Evolutionary conservation across 129 eudicot species (phyloP).

Genomic region (Chrysanthemum lavandulifolium): DNA sequence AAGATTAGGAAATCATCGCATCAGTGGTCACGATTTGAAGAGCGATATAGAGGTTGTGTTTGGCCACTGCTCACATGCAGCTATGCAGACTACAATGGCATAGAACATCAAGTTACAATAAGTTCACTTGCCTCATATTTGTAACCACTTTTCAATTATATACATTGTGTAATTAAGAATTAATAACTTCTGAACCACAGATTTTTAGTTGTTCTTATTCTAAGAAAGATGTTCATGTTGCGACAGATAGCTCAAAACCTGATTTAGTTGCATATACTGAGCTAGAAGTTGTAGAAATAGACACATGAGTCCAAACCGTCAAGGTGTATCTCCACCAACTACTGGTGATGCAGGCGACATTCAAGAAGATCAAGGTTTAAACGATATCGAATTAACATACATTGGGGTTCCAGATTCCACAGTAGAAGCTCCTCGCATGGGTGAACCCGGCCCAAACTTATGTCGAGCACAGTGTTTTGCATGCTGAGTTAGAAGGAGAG

Average conservation of each 20-base stretch:
- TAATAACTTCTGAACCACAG: too few species aligned
- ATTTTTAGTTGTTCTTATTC: too few species aligned
- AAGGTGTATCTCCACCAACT: not conserved
- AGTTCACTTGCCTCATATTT: too few species aligned
- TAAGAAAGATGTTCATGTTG: too few species aligned
- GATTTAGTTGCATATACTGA: conserved; percentile 14
- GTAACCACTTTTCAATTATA: too few species aligned
- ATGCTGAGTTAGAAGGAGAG: conserved; percentile 30
- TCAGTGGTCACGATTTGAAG: too few species aligned
- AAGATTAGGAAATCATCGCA: too few species aligned
- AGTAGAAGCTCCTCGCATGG: not conserved
- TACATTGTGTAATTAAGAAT: too few species aligned
- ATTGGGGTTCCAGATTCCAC: conserved; percentile 11
- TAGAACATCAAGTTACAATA: too few species aligned
- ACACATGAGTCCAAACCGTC: not conserved
- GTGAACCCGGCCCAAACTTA: not conserved
- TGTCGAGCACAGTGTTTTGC: conserved; percentile 11
- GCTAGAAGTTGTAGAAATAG: not conserved
- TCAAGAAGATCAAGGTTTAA: conserved; percentile 14
- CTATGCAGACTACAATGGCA: too few species aligned
- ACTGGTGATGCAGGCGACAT: not conserved
- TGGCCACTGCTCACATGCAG: too few species aligned
- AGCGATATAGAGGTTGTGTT: too few species aligned
- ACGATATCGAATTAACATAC: not conserved
- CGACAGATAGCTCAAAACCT: not conserved